A percentile compares a stretch with the other conserved stretches of the same genome.
These are phyloP conservation scores for Scheffersomyces ergatensis DNA, from an alignment of 805 yeast species.

Conservation along the genomic window DNA sequence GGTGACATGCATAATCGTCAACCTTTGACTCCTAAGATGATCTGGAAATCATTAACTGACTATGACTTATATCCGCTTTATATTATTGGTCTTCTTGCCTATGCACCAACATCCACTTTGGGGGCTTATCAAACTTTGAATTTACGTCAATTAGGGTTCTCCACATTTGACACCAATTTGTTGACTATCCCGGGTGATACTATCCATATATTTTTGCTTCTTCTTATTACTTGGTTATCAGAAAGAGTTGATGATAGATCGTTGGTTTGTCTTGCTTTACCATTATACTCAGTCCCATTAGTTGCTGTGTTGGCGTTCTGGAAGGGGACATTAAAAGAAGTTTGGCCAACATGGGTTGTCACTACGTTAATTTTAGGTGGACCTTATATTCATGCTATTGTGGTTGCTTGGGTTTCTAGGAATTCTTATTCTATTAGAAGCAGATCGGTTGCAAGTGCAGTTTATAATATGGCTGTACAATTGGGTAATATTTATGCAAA, in stretches of 20 bases:
- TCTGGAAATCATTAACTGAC: conserved; percentile 43
- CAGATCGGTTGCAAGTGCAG: conserved; percentile 61
- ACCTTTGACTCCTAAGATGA: conserved; percentile 40
- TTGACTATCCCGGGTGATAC: conserved; percentile 17
- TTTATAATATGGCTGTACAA: conserved; percentile 63
- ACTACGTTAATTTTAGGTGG: conserved; percentile 17
- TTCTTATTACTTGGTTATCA: conserved; percentile 32
- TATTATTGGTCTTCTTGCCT: conserved; percentile 33
- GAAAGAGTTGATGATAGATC: conserved; percentile 27
- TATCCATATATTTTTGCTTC: conserved; percentile 30
- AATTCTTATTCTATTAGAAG: conserved; percentile 59
- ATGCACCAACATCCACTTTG: conserved; percentile 15
- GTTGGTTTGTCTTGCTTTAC: conserved; percentile 18
- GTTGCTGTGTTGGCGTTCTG: conserved; percentile 26
- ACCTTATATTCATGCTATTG: conserved; percentile 22
- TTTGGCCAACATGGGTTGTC: conserved; percentile 42
- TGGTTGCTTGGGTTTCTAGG: conserved; percentile 51
- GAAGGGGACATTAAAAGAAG: conserved; percentile 7
- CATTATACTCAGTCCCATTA: conserved; percentile 30
- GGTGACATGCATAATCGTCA: conserved; percentile 65
- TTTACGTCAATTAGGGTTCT: conserved; percentile 14
- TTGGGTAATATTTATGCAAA: conserved; percentile 52
- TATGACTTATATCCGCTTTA: conserved; percentile 56
- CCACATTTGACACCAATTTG: conserved; percentile 16
- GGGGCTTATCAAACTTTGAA: conserved; percentile 6